A percentile compares a stretch with the other conserved stretches of the same genome.
phyloP scores from a whole-genome alignment of 306 rosid genomes.

The Phaseolus lunatus region DNA sequence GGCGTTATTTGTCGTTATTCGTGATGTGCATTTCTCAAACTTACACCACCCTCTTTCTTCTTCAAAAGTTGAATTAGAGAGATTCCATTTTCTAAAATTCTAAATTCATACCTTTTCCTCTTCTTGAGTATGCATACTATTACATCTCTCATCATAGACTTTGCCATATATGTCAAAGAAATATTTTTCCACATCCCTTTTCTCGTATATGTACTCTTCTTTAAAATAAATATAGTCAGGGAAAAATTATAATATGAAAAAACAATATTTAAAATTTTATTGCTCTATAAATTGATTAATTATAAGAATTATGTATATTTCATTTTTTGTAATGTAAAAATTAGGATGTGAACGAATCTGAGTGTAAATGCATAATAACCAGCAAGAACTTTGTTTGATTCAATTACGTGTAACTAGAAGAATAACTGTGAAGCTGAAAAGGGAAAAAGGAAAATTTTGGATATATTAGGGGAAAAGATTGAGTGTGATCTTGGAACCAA shows the following conservation, averaged over 20 bases:
- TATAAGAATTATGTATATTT: background rate
- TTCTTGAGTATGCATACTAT: too few relatives aligned
- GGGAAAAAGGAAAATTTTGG: conserved; percentile 10
- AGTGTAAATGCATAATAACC: background rate
- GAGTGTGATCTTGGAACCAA: conserved; percentile 2
- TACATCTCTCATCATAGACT: background rate
- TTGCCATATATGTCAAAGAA: background rate
- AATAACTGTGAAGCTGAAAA: background rate
- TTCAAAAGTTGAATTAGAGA: background rate
- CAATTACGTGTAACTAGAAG: background rate
- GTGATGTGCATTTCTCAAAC: conserved; percentile 18
- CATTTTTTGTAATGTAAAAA: background rate
- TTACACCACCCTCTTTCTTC: too few relatives aligned
- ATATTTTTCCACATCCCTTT: background rate
- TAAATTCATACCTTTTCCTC: background rate
- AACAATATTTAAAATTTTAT: background rate
- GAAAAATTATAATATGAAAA: background rate
- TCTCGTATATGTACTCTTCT: background rate
- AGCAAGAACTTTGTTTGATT: background rate
- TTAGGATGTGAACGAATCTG: background rate
- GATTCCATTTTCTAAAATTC: background rate
- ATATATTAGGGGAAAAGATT: conserved; percentile 5
- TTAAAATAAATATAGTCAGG: too few relatives aligned
- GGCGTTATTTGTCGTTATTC: conserved; percentile 27
- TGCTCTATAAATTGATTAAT: background rate